Conservation (phyloP, 208 protist genomes). For the Trypanosoma cruzi region DNA sequence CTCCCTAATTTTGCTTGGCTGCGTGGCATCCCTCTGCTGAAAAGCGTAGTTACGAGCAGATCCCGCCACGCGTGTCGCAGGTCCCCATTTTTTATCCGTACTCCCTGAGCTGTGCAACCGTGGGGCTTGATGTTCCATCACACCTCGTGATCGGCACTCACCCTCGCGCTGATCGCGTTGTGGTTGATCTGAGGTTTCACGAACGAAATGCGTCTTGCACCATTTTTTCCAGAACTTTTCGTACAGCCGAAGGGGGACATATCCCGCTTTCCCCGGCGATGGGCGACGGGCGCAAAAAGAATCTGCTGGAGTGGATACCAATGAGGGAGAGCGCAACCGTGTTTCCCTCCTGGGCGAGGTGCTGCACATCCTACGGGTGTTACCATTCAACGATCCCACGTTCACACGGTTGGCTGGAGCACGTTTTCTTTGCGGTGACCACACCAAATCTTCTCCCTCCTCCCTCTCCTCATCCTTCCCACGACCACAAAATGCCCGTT, state of each 20-base stretch:
- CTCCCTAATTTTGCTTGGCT: not conserved
- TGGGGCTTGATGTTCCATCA: slow-evolving; percentile 14
- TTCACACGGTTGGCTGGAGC: not conserved
- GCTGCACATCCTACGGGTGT: not conserved
- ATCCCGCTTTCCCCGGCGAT: not conserved
- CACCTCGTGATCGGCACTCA: slow-evolving; percentile 12
- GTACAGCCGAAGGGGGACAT: not conserved
- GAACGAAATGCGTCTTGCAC: slow-evolving; percentile 15
- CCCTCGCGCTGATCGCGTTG: slow-evolving; percentile 13
- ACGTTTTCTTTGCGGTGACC: not conserved
- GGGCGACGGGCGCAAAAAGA: not conserved
- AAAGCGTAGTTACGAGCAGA: slow-evolving; percentile 10
- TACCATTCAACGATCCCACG: slow-evolving; percentile 1
- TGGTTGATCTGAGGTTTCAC: slow-evolving; percentile 11
- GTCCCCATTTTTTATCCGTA: not conserved
- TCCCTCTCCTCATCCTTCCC: not conserved
- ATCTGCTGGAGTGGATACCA: not conserved
- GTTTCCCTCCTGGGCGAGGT: not conserved
- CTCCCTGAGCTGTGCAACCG: slow-evolving; percentile 3
- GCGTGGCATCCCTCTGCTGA: not conserved
- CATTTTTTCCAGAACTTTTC: slow-evolving; percentile 15
- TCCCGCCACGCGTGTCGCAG: slow-evolving; percentile 4
- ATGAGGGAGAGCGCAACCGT: not conserved
- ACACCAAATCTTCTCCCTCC: not conserved
- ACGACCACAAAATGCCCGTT: slow-evolving; percentile 8